These are phyloP conservation scores for Phytopythium oedochilum DNA, from an alignment of 352 stramenopile genomes.

Conservation along the genomic window DNA sequence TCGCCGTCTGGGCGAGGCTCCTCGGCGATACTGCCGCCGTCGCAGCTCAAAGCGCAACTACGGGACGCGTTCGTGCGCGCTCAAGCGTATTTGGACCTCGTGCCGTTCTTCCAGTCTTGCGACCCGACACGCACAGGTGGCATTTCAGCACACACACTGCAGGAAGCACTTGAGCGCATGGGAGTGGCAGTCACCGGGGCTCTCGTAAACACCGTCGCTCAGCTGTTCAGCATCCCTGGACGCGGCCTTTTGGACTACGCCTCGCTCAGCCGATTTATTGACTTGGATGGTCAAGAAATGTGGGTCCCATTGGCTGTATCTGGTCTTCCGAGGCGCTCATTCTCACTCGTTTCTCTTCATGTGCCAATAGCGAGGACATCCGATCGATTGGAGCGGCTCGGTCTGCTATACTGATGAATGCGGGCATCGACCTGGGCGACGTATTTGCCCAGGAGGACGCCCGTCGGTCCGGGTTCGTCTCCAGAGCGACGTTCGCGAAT, in stretches of 20 bases:
- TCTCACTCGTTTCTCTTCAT: slow-evolving; percentile 1
- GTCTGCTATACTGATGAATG: slow-evolving; percentile 21
- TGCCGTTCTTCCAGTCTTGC: slow-evolving; percentile 47
- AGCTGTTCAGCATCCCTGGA: slow-evolving; percentile 33
- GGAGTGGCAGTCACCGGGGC: slow-evolving; percentile 31
- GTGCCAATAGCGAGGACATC: slow-evolving; percentile 34
- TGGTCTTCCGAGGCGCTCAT: background rate
- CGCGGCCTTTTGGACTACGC: slow-evolving; percentile 50
- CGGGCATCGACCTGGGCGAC: slow-evolving; percentile 26
- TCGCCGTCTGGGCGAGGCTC: background rate
- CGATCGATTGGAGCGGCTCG: slow-evolving; percentile 24
- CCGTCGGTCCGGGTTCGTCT: slow-evolving; percentile 31
- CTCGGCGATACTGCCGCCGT: background rate
- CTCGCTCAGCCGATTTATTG: slow-evolving; percentile 36
- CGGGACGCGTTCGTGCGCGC: slow-evolving; percentile 41
- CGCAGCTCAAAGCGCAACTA: slow-evolving; percentile 37
- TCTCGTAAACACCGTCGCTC: slow-evolving; percentile 26
- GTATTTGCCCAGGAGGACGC: slow-evolving; percentile 43
- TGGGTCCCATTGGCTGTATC: slow-evolving; percentile 10
- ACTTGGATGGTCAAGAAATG: slow-evolving; percentile 49
- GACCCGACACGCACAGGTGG: slow-evolving; percentile 29
- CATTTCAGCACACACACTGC: slow-evolving; percentile 31
- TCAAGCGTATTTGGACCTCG: slow-evolving; percentile 37
- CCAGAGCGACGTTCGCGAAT: slow-evolving; percentile 28
- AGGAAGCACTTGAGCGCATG: slow-evolving; percentile 42